A percentile compares a stretch with the other conserved stretches of the same genome.
phyloP scores from a whole-genome alignment of 352 stramenopile genomes.

The Phytophthora constricta region DNA sequence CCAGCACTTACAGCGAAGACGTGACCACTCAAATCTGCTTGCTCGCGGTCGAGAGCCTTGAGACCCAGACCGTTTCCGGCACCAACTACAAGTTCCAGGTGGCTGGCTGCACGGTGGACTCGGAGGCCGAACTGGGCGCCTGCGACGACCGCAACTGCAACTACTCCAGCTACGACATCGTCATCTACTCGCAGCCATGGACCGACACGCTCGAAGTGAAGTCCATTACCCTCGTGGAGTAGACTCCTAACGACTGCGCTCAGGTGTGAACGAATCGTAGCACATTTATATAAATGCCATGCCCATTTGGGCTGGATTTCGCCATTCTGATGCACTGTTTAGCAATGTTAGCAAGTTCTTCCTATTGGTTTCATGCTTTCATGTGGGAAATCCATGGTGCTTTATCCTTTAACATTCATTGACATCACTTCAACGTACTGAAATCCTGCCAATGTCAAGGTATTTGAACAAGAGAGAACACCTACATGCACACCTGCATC shows the following conservation, averaged over 20 bases:
- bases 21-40: conserved; percentile 48
- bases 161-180: conserved; percentile 40
- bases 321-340: no score
- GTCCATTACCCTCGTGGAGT: conserved; percentile 40
- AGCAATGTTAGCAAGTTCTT: no score
- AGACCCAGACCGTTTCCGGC: conserved; percentile 53
- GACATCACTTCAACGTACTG: no score
- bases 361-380: not conserved
- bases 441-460: no score
- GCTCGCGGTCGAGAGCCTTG: conserved; percentile 41
- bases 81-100: conserved; percentile 71
- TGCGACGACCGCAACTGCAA: conserved; percentile 51
- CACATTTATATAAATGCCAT: conserved; percentile 26
- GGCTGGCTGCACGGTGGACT: conserved; percentile 48
- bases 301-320: no score
- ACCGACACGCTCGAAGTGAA: conserved; percentile 46
- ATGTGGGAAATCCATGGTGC: no score
- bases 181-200: conserved; percentile 50
- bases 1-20: conserved; percentile 37
- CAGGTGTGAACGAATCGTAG: not conserved
- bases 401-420: no score
- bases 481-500: no score
- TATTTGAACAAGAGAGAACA: no score
- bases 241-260: conserved; percentile 10
- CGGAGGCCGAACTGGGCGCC: conserved; percentile 43